phyloP scores from a whole-genome alignment of 129 eudicot genomes.

The Solidago caesia region DNA sequence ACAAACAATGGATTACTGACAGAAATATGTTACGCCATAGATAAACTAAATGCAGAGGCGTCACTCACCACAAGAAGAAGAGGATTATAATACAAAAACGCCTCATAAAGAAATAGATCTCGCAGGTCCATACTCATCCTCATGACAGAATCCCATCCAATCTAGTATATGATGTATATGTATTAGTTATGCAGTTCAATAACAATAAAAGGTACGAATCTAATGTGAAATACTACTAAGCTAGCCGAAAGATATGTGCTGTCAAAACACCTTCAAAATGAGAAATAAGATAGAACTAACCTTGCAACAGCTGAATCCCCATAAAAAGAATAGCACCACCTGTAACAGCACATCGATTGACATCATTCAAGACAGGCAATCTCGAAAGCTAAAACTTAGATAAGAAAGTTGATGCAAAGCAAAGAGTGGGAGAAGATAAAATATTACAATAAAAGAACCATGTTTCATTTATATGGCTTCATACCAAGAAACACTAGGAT shows the following conservation, averaged over 20 bases:
- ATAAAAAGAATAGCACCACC: slow-evolving; percentile 80
- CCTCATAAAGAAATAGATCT: slow-evolving; percentile 95
- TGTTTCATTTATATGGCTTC: background rate
- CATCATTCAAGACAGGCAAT: slow-evolving; percentile 4
- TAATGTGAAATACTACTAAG: slow-evolving; percentile 2
- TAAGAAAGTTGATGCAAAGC: background rate
- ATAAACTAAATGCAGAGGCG: background rate
- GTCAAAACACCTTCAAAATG: slow-evolving; percentile 13
- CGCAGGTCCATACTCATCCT: slow-evolving; percentile 93
- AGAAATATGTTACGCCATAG: slow-evolving; percentile 5
- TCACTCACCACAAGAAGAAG: slow-evolving; percentile 93
- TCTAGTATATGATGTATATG: slow-evolving; percentile 40
- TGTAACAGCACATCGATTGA: slow-evolving; percentile 39
- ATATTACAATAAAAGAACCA: background rate
- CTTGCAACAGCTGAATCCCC: slow-evolving; percentile 94
- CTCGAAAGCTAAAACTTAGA: slow-evolving; percentile 5
- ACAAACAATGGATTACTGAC: background rate
- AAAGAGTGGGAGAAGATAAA: background rate
- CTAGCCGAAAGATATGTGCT: slow-evolving; percentile 9
- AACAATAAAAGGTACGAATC: slow-evolving; percentile 2
- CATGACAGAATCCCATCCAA: slow-evolving; percentile 99
- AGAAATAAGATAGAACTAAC: slow-evolving; percentile 43
- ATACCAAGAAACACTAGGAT: slow-evolving; percentile 5
- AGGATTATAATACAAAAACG: slow-evolving; percentile 93
- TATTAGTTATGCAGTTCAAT: slow-evolving; percentile 9